Base-by-base conservation (phyloP, 768 basidiomycete genomes). In the Pisolithus microcarpus region DNA sequence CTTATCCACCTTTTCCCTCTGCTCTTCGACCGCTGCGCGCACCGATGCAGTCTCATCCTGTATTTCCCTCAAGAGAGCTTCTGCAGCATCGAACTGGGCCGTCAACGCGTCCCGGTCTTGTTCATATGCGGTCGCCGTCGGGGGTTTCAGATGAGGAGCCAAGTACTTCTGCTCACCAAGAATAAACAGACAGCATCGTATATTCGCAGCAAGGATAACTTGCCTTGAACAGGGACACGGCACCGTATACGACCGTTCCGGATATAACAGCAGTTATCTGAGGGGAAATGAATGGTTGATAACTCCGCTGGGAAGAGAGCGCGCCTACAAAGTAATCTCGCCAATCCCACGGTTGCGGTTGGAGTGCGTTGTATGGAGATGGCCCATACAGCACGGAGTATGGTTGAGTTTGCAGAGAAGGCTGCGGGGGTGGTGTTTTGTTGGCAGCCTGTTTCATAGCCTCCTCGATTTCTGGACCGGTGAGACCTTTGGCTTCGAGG, bases 231-330 rank as follows among this genome's bases (percentile, higher is more conserved):
- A 97, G 66, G 2, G 91, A 74, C 24, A 84, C 71, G 11, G 89
- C 82, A 5, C 90, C 87, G 63, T 90, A 96, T 7, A 82, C 79
- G 5, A 94, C 70, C 6, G 86, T 80, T 1, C 95, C 93, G 38
- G 93, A 93, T 16, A 98, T 74, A 31, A 97, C 85, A 11, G 87
- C 85, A 65, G 94, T 91, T 60, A 99, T 94, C 94, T 97, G 62
- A 7, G 7, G 18, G 24, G 31, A 30, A 13, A 45, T 18, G 34
- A 34, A 52, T 24, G 53, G 61, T 61, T 67, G 53, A 58, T 58
- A 64, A 57, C 46, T 16, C 23, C 34, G 10, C n/a, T 19, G 1
- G 2, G 11, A 16, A 4, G 0, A 26, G 15, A 31, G 46, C 15
- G 43, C 38, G 72, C 89, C 62, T 63, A 94, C 93, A 65, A 98